phyloP scores from a whole-genome alignment of 768 basidiomycete species.

The Asterophora lycoperdoides region DNA sequence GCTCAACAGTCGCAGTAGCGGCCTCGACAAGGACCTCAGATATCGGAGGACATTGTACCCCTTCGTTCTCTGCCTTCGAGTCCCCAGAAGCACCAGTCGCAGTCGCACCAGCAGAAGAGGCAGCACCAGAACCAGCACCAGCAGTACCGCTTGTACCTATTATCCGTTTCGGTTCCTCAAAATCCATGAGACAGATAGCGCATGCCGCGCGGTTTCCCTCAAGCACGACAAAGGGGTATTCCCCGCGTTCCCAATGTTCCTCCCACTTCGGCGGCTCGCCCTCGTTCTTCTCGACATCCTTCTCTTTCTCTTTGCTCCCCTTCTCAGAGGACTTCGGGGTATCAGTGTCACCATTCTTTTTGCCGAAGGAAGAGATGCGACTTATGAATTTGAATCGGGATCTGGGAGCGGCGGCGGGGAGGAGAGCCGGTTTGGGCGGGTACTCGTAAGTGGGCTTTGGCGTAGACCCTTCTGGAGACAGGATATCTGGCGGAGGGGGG shows the following conservation, averaged over 20 bases:
- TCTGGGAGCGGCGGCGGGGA: slow-evolving; percentile 30
- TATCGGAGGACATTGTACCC: neutral
- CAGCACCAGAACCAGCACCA: neutral
- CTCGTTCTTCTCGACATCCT: slow-evolving; percentile 13
- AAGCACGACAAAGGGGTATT: slow-evolving; percentile 77
- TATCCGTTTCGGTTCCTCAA: slow-evolving; percentile 61
- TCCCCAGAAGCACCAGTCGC: neutral
- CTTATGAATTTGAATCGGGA: slow-evolving; percentile 54
- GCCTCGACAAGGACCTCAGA: neutral
- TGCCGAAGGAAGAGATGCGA: slow-evolving; percentile 24
- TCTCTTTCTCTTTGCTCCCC: slow-evolving; percentile 2
- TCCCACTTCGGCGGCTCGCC: slow-evolving; percentile 57
- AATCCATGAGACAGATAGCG: slow-evolving; percentile 82
- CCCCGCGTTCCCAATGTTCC: slow-evolving; percentile 70
- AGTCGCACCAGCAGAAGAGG: neutral
- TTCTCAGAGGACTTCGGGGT: neutral
- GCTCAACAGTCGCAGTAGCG: neutral
- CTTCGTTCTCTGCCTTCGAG: neutral
- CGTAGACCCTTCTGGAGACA: slow-evolving; percentile 29
- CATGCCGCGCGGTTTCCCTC: slow-evolving; percentile 82
- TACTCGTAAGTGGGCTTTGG: slow-evolving; percentile 53
- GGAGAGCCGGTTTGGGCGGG: slow-evolving; percentile 36
- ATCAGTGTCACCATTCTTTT: slow-evolving; percentile 11
- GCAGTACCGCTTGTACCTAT: slow-evolving; percentile 1
- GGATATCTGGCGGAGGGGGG: slow-evolving; percentile 63